Evolutionary conservation across 2,329 filamentous ascomycete species (phyloP), one percentile per base, ranked within the genome.

Genomic region (Periconia sp.): DNA sequence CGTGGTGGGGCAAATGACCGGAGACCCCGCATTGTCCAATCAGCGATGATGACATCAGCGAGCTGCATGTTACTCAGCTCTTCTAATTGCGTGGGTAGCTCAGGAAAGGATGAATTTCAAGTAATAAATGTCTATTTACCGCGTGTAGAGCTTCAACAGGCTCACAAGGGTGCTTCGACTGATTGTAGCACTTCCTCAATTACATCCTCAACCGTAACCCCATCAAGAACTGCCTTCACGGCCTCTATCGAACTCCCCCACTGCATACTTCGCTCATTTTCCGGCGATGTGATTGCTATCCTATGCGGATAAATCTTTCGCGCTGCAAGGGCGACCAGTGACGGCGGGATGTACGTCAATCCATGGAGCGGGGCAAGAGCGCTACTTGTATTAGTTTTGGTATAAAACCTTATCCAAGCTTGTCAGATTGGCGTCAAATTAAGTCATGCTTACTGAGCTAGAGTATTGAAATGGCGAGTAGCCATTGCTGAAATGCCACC

Each of bases 251-350:
- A 84, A 67, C 92, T 96, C 0, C 94, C 94, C 84, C 95, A 99
- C 67, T 96, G 89, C 75, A 96, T 80, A 66, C 91, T 96, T 34
- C 91, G 80, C 73, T 97, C 94, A 43, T 84, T 82, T 48, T 83
- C 80, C 1, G 89, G 80, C 1, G 73, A 71, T 0, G 87, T 83
- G 41, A 96, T 80, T 11, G 81, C 71, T 22, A 99, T 84, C 7
- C 91, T 85, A 72, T 99, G 94, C 13, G 87, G 78, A 63, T 95
- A 99, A 17, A 95, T 81, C 73, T 97, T 97, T 48, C 83, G 83
- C 2, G 87, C 85, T 4, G 94, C 94, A 32, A 99, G 77, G 6
- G 80, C 83, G 15, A 96, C 86, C 18, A 97, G 80, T 1, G 89
- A 88, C 0, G 94, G 92, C 0, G 92, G 91, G 4, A 89, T 85